These are phyloP conservation scores for Pichia exigua DNA, from an alignment of 805 yeast species.

Conservation along the genomic window DNA sequence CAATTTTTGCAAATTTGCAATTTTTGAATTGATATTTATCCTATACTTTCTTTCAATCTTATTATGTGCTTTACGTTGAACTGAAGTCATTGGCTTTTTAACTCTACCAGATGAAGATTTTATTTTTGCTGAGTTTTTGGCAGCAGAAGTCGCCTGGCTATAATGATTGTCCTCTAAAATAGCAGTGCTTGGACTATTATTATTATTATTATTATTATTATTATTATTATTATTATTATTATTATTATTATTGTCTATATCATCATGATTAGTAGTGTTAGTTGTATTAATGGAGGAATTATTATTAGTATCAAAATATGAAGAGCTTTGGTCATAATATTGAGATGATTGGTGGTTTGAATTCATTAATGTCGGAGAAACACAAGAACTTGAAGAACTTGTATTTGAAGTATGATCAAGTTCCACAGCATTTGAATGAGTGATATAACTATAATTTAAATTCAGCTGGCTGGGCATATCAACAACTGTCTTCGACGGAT, in stretches of 20 bases:
- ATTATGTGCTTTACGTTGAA: slow-evolving; percentile 64
- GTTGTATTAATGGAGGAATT: too few species aligned
- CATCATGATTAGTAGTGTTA: background rate
- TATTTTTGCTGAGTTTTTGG: background rate
- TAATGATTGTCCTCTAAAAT: background rate
- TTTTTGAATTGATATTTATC: slow-evolving; percentile 64
- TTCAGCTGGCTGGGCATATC: background rate
- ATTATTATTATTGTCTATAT: background rate
- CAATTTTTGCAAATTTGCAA: slow-evolving; percentile 56
- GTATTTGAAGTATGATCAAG: background rate
- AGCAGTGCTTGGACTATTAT: too few species aligned
- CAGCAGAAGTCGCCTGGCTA: background rate
- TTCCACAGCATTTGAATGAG: background rate
- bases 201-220: background rate
- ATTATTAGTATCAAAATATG: background rate
- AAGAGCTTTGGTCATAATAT: background rate
- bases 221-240: background rate
- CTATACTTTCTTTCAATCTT: slow-evolving; percentile 65
- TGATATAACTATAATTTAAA: background rate
- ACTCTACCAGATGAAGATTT: slow-evolving; percentile 10
- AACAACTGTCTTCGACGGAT: background rate
- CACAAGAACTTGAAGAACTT: slow-evolving; percentile 7
- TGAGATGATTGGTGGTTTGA: background rate
- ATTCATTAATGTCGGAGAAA: slow-evolving; percentile 4
- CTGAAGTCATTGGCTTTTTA: slow-evolving; percentile 25